Evolutionary conservation across 2,329 filamentous ascomycete genomes (phyloP).

Genomic region (Venturia oleaginea): DNA sequence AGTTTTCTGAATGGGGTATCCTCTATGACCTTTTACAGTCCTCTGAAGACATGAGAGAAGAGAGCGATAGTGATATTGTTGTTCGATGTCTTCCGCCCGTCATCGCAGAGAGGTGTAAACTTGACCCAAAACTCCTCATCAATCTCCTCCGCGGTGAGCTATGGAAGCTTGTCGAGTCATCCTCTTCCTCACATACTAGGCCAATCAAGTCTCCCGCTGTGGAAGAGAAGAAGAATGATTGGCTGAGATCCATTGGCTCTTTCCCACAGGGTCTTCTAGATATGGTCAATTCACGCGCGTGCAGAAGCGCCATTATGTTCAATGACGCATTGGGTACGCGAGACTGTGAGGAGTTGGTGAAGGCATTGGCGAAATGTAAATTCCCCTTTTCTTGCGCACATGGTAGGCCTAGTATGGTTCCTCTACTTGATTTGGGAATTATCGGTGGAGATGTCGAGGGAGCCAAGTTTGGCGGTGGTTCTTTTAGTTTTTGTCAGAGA

Average conservation of each 20-base stretch:
- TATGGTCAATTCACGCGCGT: slow-evolving; percentile 65
- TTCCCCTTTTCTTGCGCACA: slow-evolving; percentile 83
- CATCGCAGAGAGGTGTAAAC: slow-evolving; percentile 66
- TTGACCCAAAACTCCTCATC: slow-evolving; percentile 62
- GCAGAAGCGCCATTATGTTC: slow-evolving; percentile 78
- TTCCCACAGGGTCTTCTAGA: slow-evolving; percentile 72
- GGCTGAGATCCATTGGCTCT: slow-evolving; percentile 54
- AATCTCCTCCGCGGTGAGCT: slow-evolving; percentile 66
- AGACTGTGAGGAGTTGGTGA: slow-evolving; percentile 52
- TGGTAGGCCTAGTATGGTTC: slow-evolving; percentile 49
- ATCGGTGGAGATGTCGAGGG: neutral
- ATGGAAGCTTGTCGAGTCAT: slow-evolving; percentile 52
- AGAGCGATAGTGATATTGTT: neutral
- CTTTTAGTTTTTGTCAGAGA: neutral
- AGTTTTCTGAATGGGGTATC: slow-evolving; percentile 70
- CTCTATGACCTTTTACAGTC: slow-evolving; percentile 38
- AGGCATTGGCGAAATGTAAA: slow-evolving; percentile 48
- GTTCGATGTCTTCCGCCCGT: slow-evolving; percentile 46
- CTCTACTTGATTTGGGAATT: slow-evolving; percentile 26
- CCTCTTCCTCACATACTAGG: neutral
- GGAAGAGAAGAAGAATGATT: slow-evolving; percentile 26
- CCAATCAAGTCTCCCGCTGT: neutral
- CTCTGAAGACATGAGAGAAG: neutral
- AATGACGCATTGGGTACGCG: slow-evolving; percentile 55
- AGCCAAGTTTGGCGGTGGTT: neutral